Conservation (phyloP, 495 filamentous ascomycete genomes). For the Neurospora sp. region DNA sequence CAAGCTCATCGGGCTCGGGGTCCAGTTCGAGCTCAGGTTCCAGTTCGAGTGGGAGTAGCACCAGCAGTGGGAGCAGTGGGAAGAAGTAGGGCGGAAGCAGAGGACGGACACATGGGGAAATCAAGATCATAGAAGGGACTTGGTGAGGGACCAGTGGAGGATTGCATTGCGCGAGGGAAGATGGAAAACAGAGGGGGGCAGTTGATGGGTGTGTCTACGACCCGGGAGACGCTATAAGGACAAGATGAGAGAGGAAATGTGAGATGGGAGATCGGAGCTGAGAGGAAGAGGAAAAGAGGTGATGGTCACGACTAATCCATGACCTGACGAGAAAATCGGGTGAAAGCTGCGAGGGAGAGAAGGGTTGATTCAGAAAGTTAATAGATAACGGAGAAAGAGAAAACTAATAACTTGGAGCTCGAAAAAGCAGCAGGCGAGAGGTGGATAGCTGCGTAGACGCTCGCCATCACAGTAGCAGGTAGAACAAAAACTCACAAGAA, state of each 20-base stretch:
- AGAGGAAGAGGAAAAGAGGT: no score
- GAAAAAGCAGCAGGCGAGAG: neutral
- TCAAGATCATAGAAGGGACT: neutral
- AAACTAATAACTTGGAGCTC: neutral
- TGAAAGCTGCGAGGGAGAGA: no score
- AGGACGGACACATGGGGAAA: neutral
- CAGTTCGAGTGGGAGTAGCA: neutral
- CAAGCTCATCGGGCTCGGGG: neutral
- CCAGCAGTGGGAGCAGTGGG: neutral
- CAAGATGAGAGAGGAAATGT: no score
- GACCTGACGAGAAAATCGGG: no score
- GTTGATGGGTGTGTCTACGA: neutral
- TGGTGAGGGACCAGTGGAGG: neutral
- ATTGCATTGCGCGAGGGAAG: neutral
- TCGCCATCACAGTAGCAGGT: neutral
- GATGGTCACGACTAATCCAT: no score
- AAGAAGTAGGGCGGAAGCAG: neutral
- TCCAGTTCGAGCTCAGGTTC: neutral
- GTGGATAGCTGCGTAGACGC: neutral
- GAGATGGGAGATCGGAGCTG: no score
- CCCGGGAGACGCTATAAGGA: no score
- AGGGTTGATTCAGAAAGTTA: no score
- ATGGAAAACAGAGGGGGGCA: neutral
- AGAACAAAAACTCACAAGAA: neutral
- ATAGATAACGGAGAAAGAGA: no score